Conservation (phyloP, 371 early-diverging fungal species). For the Blakeslea trispora region DNA sequence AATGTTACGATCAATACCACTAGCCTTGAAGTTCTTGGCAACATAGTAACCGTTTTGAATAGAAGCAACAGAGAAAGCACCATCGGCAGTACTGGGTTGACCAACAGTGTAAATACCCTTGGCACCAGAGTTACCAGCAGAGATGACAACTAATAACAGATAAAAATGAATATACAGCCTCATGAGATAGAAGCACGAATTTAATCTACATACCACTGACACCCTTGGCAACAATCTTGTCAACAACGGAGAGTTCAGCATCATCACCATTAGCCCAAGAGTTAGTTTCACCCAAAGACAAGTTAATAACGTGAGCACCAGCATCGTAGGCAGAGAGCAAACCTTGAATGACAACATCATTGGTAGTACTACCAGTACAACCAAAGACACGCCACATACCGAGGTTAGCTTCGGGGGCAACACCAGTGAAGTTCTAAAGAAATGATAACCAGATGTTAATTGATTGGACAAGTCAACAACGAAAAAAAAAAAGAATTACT, state of each 20-base stretch:
- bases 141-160: constrained; percentile 46
- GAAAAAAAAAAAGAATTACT: constrained; percentile 14
- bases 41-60: constrained; percentile 45
- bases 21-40: constrained; percentile 19
- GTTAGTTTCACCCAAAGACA: constrained; percentile 68
- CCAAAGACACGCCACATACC: constrained; percentile 67
- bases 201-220: constrained; percentile 20
- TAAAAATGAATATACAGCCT: not conserved
- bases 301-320: constrained; percentile 60
- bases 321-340: constrained; percentile 62
- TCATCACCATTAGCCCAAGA: constrained; percentile 50
- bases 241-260: constrained; percentile 31
- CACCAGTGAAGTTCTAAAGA: constrained; percentile 54
- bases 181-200: not conserved
- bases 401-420: constrained; percentile 64
- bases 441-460: too few relatives aligned
- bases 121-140: constrained; percentile 62
- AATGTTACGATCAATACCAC: constrained; percentile 16
- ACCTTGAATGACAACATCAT: constrained; percentile 64
- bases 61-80: constrained; percentile 64
- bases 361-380: constrained; percentile 56
- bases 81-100: constrained; percentile 51
- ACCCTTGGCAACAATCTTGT: constrained; percentile 25
- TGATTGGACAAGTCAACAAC: too few relatives aligned
- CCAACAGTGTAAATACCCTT: constrained; percentile 51